These are phyloP conservation scores for Ceratocystis cubensis DNA, from an alignment of 2,329 filamentous ascomycete genomes.

Conservation along the genomic window DNA sequence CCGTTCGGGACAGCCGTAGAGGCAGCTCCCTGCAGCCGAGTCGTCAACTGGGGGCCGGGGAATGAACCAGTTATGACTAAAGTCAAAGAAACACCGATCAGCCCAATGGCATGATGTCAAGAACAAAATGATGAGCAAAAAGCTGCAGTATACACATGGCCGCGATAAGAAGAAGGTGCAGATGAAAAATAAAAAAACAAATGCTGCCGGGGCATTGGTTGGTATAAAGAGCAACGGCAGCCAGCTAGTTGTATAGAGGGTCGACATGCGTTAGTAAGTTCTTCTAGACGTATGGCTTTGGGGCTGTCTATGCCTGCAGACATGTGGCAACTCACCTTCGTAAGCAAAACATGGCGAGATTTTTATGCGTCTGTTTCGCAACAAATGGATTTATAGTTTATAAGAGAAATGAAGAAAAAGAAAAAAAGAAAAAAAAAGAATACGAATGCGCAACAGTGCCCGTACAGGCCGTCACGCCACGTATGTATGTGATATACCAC, in stretches of 20 bases:
- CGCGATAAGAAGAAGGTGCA: constrained; percentile 94
- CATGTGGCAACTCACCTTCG: constrained; percentile 36
- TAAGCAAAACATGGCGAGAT: constrained; percentile 45
- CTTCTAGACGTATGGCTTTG: constrained; percentile 5
- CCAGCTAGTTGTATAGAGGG: constrained; percentile 44
- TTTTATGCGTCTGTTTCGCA: background rate
- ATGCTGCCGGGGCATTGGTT: constrained; percentile 70
- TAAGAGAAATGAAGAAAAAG: background rate
- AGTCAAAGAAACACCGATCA: constrained; percentile 85
- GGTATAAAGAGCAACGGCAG: constrained; percentile 79
- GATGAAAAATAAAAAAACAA: constrained; percentile 78
- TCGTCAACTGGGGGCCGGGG: constrained; percentile 40
- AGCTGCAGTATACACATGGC: constrained; percentile 94
- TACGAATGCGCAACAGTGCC: too few species aligned
- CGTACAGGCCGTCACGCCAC: too few species aligned
- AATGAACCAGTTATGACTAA: constrained; percentile 84
- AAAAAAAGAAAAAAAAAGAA: background rate
- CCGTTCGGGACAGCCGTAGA: constrained; percentile 15
- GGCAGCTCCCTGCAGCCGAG: constrained; percentile 15
- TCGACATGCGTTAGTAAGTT: background rate
- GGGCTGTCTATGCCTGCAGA: background rate
- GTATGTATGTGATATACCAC: too few species aligned
- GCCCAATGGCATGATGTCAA: constrained; percentile 83
- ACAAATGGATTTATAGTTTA: background rate
- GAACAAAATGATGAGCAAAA: constrained; percentile 89